Percentiles rank a stretch among this genome's conserved stretches.
Conservation (phyloP, 768 basidiomycete species). For the Trametes punicea region DNA sequence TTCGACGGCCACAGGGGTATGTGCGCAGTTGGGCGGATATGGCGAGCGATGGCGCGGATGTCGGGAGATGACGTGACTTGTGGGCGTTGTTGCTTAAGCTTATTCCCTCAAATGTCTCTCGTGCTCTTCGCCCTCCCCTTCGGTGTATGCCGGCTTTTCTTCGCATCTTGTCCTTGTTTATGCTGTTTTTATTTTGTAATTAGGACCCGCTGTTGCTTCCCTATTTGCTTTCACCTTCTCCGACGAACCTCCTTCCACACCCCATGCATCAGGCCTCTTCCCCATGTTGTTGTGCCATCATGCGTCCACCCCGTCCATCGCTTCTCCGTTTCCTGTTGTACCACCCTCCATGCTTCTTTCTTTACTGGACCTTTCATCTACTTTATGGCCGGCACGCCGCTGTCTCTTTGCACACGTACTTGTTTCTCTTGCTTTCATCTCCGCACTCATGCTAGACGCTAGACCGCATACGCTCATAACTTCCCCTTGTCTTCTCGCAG, state of each 20-base stretch:
- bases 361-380: slow-evolving; percentile 1
- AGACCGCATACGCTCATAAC: slow-evolving; percentile 11
- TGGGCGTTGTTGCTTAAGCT: neutral
- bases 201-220: slow-evolving; percentile 1
- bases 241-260: neutral
- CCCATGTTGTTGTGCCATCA: slow-evolving; percentile 7
- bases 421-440: neutral
- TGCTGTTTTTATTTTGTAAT: neutral
- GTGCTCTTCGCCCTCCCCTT: neutral
- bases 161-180: slow-evolving; percentile 4
- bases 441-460: slow-evolving; percentile 9
- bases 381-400: slow-evolving; percentile 13
- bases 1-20: neutral
- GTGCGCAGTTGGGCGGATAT: neutral
- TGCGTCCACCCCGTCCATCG: neutral
- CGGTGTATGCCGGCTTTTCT: slow-evolving; percentile 9
- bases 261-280: neutral
- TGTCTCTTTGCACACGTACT: neutral
- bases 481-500: neutral
- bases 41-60: slow-evolving; percentile 15
- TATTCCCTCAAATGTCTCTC: neutral
- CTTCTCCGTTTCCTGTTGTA: neutral
- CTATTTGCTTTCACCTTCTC: no score
- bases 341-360: neutral
- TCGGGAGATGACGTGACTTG: slow-evolving; percentile 16